These are phyloP conservation scores for Eutrema japonicum DNA, from an alignment of 345 rosid species.

Conservation along the genomic window DNA sequence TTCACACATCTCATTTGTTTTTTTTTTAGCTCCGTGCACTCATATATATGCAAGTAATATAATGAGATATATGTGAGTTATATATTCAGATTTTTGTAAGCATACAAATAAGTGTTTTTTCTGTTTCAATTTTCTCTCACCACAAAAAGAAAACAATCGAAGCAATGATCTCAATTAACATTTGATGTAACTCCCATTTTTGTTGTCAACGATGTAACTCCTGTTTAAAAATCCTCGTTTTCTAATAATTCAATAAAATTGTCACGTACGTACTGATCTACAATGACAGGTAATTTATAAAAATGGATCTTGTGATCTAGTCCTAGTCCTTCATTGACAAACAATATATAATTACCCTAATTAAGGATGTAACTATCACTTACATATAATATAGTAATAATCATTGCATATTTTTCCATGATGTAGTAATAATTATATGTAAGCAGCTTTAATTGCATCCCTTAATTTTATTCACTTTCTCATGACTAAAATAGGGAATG, in stretches of 20 bases:
- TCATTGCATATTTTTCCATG: not conserved
- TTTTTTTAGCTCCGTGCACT: not conserved
- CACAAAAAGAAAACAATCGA: not conserved
- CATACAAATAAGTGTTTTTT: not conserved
- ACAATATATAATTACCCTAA: not conserved
- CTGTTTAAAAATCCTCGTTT: not conserved
- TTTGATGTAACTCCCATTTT: not conserved
- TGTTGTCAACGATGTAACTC: not conserved
- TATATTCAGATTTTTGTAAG: not conserved
- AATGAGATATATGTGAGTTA: too few relatives aligned
- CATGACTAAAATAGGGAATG: conserved; percentile 47
- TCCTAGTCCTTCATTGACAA: not conserved
- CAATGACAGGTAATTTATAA: not conserved
- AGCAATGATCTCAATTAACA: not conserved
- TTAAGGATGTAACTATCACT: not conserved
- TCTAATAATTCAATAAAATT: not conserved
- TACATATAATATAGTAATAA: not conserved
- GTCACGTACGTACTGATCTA: not conserved
- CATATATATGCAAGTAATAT: not conserved
- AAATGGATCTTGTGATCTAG: not conserved
- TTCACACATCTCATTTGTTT: not conserved
- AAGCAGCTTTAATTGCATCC: not conserved
- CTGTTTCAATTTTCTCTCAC: not conserved
- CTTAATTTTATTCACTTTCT: not conserved
- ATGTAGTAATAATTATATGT: not conserved